Base-by-base conservation (phyloP, 2,329 filamentous ascomycete genomes). In the Nemania abortiva region DNA sequence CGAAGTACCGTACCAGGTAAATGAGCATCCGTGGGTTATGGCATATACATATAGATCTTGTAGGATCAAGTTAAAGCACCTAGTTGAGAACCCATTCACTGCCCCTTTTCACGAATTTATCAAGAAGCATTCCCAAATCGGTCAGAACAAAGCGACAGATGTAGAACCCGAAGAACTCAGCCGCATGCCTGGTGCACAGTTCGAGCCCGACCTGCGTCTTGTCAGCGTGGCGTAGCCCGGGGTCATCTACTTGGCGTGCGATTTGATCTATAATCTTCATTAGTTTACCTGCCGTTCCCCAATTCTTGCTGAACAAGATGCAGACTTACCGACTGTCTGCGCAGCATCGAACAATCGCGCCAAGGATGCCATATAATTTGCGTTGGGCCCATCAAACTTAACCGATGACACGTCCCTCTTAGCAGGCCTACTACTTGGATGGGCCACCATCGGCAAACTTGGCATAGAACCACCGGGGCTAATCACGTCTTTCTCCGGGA, bases 121-220 rank as follows among this genome's bases (percentile, higher is more conserved):
- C 96, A 74, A 99, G 85, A 83, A 99, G 85, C 78, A 96, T 80
- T 47, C 90, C 88, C 70, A 99, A 83, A 80, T 99, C 96, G 3
- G 90, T 86, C 69, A 99, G 84, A n/a, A 95, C 94, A 79, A 99
- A 99, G 20, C 96, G 91, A 81, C 95, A 98, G 31, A 99, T 88
- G 79, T 96, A 98, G 81, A 99, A 98, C 18, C 92, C 95, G 79
- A 99, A 99, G 81, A 99, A 99, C 81, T 99, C 96, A 39, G 95
- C 93, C 7, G 95, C 96, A 80, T 98, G 95, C 49, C 95, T 89
- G 42, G 94, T 94, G 79, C 94, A 96, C 49, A 99, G 87, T 82
- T 99, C 96, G 39, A 99, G 88, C 10, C 96, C 96, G 62, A 99
- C 95, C 78, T 98, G 95, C 9, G 96, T 98, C 76, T 94, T 94